Base-by-base conservation (phyloP, 176 grass and related monocot genomes). In the Areca catechu region DNA sequence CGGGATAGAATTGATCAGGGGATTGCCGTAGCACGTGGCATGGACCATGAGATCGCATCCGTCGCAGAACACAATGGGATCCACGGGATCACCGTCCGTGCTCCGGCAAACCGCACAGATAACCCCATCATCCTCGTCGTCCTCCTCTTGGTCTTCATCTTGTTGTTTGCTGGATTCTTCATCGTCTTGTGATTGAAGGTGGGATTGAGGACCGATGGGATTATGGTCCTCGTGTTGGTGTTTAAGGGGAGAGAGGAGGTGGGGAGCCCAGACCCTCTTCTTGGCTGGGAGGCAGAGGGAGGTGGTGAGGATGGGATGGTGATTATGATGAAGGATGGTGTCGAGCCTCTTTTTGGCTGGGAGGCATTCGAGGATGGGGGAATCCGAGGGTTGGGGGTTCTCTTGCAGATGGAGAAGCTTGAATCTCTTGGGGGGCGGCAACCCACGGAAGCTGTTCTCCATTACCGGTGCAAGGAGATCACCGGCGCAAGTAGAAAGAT, bases 31-130 rank as follows among this genome's bases (percentile, higher is more conserved):
- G 78, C 86, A 97, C 19, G 86, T 65, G 10, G 75, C 86, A 59
- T 97, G 92, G 17, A 88, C 86, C 92, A 91, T 97, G 28, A 97
- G 76, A 80, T 96, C 83, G 47, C 92, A 97, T 60, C 86, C 83
- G 5, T 97, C 92, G 55, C 83, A 97, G 77, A 97, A 97, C 19
- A 97, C 92, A 67, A 97, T 97, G 43, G 86, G 86, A 58, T 97
- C 92, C 19, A 84, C 81, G 3, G 77, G 72, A 52, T 96, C 86
- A 12, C 83, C 92, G 57, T 97, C 92, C 4, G 86, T 91, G 86
- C 92, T 91, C 54, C 64, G 24, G 74, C 92, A 91, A 7, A 97
- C 83, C 5, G 80, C 80, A 27, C 86, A 97, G 15, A 28, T 54
- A 59, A 97, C 75, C 22, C 92, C 86, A 53, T 96, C 92, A 6